Percentiles rank a stretch among this genome's conserved stretches.
These are phyloP conservation scores for Medicago lupulina DNA, from an alignment of 306 rosid genomes.

Conservation along the genomic window DNA sequence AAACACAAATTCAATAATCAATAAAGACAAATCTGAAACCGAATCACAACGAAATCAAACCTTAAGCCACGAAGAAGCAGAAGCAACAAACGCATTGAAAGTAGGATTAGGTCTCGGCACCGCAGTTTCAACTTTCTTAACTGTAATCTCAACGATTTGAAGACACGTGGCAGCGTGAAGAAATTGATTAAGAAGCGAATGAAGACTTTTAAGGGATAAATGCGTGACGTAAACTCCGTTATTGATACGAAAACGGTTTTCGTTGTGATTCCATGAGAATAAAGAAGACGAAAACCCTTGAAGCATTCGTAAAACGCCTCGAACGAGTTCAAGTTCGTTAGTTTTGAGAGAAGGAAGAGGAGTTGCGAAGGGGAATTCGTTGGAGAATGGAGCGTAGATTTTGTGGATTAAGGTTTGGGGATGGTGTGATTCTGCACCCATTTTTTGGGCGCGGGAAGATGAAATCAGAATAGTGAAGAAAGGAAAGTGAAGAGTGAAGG, in stretches of 20 bases:
- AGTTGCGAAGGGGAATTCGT: constrained; percentile 68
- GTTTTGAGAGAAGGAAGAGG: constrained; percentile 74
- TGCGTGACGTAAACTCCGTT: constrained; percentile 67
- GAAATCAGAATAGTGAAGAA: not conserved
- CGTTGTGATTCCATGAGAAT: constrained; percentile 69
- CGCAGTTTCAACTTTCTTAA: constrained; percentile 56
- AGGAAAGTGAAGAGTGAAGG: constrained; percentile 3
- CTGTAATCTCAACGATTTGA: constrained; percentile 55
- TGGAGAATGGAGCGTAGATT: constrained; percentile 61
- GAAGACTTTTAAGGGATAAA: constrained; percentile 74
- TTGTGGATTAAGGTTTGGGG: constrained; percentile 66
- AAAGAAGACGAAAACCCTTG: constrained; percentile 84
- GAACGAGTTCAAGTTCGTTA: constrained; percentile 81
- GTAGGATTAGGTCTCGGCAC: constrained; percentile 64
- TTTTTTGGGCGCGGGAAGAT: constrained; percentile 38
- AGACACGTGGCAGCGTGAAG: constrained; percentile 84
- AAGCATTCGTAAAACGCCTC: constrained; percentile 80
- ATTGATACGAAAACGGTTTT: constrained; percentile 57
- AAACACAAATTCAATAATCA: not conserved
- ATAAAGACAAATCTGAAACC: not conserved
- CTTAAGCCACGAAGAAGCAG: constrained; percentile 83
- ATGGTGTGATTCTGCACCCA: constrained; percentile 57
- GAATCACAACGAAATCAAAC: constrained; percentile 42
- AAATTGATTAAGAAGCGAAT: constrained; percentile 66
- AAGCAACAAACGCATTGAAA: constrained; percentile 69